Base-by-base conservation (phyloP, 2,329 filamentous ascomycete species). In the Coniochaeta prunicola region DNA sequence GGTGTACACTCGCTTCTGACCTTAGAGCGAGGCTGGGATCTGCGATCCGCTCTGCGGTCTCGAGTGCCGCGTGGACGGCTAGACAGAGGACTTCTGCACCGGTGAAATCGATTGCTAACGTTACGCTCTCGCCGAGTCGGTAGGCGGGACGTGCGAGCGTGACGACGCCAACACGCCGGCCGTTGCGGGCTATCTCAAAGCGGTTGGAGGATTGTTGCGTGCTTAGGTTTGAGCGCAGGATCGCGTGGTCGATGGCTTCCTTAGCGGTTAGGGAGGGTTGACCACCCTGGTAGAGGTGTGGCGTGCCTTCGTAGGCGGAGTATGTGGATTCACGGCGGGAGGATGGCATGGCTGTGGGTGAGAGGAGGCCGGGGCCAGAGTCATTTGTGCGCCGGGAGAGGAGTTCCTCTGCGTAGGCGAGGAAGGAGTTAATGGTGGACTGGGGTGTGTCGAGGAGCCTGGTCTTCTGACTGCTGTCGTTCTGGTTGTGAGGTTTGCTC, bases 151-250 rank as follows among this genome's bases (percentile, higher is more conserved):
- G 86, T 5, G 92, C 89, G 33, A 99, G 82, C 74, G 92, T 92
- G 58, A 99, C 85, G 6, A 96, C 91, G 2, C 90, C 93, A 13
- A 99, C 92, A n/a, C 87, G 87, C 59, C 87, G 87, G n/a, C 92
- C 92, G 67, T 92, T 92, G 15, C 93, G 89, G 13, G 93, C 88
- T 70, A 99, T 97, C 69, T 96, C 92, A 70, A 97, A 99, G 40
- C 92, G 87, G 67, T 96, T 97, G n/a, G 88, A 84, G 68, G 90
- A 92, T 66, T 91, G 88, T 36, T 87, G 86, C n/a, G 84, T 82
- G 50, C 84, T 80, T 64, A 87, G 76, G 64, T 91, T 91, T 69
- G 91, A 92, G 63, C 91, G 87, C 57, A 97, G 80, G 60, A 97
- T 96, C 13, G 94, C 90, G 61, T 96, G 81, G 69, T 97, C 91